Base-by-base conservation (phyloP, 306 rosid genomes). In the Potentilla sterilis region DNA sequence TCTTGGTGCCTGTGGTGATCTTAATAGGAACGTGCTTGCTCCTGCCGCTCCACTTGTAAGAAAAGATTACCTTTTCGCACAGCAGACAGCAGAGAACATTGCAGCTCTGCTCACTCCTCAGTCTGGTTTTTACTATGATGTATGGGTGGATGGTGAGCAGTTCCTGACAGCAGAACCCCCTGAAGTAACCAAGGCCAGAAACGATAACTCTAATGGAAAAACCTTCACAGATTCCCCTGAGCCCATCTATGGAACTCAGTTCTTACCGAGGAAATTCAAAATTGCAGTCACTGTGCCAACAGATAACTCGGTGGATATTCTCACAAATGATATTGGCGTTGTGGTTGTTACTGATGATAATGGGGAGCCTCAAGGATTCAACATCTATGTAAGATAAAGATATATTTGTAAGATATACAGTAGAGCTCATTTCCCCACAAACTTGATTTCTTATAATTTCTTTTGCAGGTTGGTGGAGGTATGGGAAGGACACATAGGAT, bases 401-500 rank as follows among this genome's bases (percentile, higher is more conserved):
- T 52, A 22, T 67, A 32, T 75, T 2, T 69, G 10, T 44, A 24
- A 19, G 1, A 15, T 42, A 43, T 64, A 58, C 2, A 11, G 35
- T 61, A 43, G 7, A 13, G 18, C 21, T 77, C 10, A 67, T 43
- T 67, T 35, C 57, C 73, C 69, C 74, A 66, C 16, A 44, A 70
- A 68, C 57, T 7, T 73, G 71, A 57, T 70, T 67, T 68, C 79
- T 85, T 52, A 70, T 65, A 66, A 61, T 75, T 80, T 24, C 16
- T 75, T 38, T 74, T 84, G 79, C 90, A 96, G 99, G 99, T 96
- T 84, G 99, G 99, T 78, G 99, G 99, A 55, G 99, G 99, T 59
- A 96, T 96, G 99, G 99, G 99, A 89, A 96, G 99, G 79, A 89
- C 99, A 40, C 99, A 90, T 78, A 90, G 99, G 88, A 3, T 85